Evolutionary conservation across 2,329 filamentous ascomycete species (phyloP).

Genomic region (Aspergillus tubingensis): DNA sequence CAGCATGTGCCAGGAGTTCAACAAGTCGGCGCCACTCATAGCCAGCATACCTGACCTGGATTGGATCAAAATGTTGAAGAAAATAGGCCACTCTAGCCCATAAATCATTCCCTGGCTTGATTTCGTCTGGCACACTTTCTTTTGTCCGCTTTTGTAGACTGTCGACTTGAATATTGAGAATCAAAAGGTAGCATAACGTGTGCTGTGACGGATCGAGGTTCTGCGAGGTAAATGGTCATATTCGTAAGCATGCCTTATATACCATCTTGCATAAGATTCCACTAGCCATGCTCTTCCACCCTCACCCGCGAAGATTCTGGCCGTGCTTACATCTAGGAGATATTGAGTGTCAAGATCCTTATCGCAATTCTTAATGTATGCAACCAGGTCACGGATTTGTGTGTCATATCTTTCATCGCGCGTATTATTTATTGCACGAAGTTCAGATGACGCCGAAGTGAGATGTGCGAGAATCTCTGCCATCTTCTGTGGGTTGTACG

Average conservation of each 20-base stretch:
- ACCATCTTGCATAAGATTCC: not conserved
- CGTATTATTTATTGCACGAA: constrained; percentile 33
- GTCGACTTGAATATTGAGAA: constrained; percentile 54
- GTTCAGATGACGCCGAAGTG: constrained; percentile 43
- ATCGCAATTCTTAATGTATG: constrained; percentile 39
- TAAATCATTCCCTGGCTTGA: constrained; percentile 48
- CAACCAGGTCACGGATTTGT: constrained; percentile 42
- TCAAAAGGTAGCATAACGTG: constrained; percentile 60
- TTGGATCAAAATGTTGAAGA: constrained; percentile 54
- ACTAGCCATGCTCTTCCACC: not conserved
- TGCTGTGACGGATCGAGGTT: constrained; percentile 58
- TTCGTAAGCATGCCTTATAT: not conserved
- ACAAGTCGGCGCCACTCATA: constrained; percentile 40
- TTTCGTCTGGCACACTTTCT: constrained; percentile 38
- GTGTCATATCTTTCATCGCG: constrained; percentile 48
- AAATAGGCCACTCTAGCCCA: constrained; percentile 55
- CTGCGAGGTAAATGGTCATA: constrained; percentile 21
- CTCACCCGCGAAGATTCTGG: not conserved
- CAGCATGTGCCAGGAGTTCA: constrained; percentile 32
- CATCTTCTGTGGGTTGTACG: constrained; percentile 15
- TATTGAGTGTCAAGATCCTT: constrained; percentile 36
- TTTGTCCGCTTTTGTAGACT: constrained; percentile 37
- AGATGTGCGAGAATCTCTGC: constrained; percentile 38
- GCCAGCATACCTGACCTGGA: constrained; percentile 49
- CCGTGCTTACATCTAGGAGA: constrained; percentile 36